These are phyloP conservation scores for Achaetomiella virescens DNA, from an alignment of 495 filamentous ascomycete genomes.

Conservation along the genomic window DNA sequence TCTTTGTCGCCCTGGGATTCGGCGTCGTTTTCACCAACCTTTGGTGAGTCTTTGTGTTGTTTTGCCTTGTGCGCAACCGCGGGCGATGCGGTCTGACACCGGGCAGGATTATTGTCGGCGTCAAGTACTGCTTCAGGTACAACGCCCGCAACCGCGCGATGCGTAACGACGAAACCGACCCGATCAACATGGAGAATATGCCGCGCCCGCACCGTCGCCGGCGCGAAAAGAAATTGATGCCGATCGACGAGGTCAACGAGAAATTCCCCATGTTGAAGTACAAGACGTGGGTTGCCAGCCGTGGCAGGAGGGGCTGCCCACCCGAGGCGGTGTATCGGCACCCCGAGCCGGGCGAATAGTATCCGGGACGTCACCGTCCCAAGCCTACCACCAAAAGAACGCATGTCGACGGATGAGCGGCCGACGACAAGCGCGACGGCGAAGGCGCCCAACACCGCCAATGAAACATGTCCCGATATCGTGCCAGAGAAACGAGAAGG, in stretches of 20 bases:
- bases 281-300: slow-evolving; percentile 82
- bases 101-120: slow-evolving; percentile 93
- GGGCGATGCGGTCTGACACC: slow-evolving; percentile 25
- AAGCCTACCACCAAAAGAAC: slow-evolving; percentile 37
- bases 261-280: slow-evolving; percentile 94
- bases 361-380: slow-evolving; percentile 51
- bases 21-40: slow-evolving; percentile 98
- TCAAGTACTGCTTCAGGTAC: slow-evolving; percentile 98
- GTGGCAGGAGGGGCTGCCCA: slow-evolving; percentile 75
- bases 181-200: slow-evolving; percentile 76
- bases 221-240: slow-evolving; percentile 96
- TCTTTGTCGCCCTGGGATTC: slow-evolving; percentile 96
- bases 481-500: slow-evolving; percentile 7
- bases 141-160: slow-evolving; percentile 85
- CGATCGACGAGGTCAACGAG: slow-evolving; percentile 97
- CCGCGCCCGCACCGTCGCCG: slow-evolving; percentile 72
- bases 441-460: slow-evolving; percentile 5
- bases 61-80: background rate
- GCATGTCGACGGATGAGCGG: slow-evolving; percentile 27
- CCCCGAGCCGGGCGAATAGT: slow-evolving; percentile 64
- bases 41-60: slow-evolving; percentile 57
- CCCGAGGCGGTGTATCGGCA: slow-evolving; percentile 76
- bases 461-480: background rate
- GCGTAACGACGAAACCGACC: slow-evolving; percentile 78
- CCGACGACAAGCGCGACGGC: slow-evolving; percentile 28